Evolutionary conservation across 305 asterid genomes (phyloP).

Genomic region (Fraxinus dipetala): DNA sequence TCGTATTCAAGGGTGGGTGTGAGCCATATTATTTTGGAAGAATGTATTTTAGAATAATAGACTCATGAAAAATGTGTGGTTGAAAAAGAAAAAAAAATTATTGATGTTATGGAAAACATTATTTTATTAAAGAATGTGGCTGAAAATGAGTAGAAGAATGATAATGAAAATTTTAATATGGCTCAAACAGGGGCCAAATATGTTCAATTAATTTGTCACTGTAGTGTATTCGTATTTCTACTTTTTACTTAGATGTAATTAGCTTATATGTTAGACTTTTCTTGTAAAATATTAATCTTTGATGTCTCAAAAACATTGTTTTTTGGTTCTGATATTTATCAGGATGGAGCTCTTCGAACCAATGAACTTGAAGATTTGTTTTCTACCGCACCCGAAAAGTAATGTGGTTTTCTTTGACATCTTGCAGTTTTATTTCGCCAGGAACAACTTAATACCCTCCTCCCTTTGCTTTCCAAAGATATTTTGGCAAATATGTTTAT

Average conservation of each 20-base stretch:
- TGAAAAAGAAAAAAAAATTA: no score
- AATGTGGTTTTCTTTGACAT: slow-evolving; percentile 31
- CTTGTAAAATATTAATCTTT: neutral
- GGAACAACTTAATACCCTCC: slow-evolving; percentile 1
- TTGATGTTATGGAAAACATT: no score
- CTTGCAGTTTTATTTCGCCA: slow-evolving; percentile 1
- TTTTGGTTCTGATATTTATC: slow-evolving; percentile 36
- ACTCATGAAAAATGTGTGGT: no score
- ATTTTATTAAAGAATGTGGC: no score
- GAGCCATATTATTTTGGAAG: no score
- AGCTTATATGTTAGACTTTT: slow-evolving; percentile 14
- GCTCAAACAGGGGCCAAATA: no score
- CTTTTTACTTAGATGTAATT: slow-evolving; percentile 4
- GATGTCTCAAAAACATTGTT: slow-evolving; percentile 22
- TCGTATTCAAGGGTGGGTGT: neutral
- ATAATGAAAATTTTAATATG: no score
- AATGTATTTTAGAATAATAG: no score
- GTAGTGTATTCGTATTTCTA: neutral
- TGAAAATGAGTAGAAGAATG: no score
- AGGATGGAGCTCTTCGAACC: slow-evolving; percentile 88
- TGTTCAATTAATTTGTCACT: slow-evolving; percentile 15
- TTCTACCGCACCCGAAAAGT: slow-evolving; percentile 97
- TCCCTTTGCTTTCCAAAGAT: neutral
- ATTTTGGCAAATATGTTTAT: slow-evolving; percentile 9
- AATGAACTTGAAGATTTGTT: slow-evolving; percentile 89